Evolutionary conservation across 345 rosid genomes (phyloP), one percentile per base, ranked within the genome.

Genomic region (Linum lewisii): DNA sequence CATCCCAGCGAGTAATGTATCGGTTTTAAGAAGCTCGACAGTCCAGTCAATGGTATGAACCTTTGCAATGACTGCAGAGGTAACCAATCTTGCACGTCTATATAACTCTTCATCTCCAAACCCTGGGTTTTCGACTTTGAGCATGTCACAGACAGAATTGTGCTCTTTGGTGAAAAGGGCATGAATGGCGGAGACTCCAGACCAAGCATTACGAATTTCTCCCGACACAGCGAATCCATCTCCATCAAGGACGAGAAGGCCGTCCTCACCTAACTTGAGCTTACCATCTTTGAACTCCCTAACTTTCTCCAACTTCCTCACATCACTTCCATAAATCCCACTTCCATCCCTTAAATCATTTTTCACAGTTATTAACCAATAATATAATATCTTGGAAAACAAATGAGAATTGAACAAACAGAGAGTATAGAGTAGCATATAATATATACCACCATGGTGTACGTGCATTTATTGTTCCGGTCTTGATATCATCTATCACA

Each of bases 141-240:
- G 88, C 84, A 77, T 77, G 15, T 82, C 82, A 59, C 94, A 84
- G 3, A 85, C 71, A 1, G 76, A 60, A 71, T 85, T 85, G 65
- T 88, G 96, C 70, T 88, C 90, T 71, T 61, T 75, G 66, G 80
- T 66, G 66, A 85, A 85, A 61, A 88, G 70, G 66, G 90, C 90
- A 63, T 85, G 94, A 3, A 85, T 65, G 44, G 82, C 44, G 45
- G 90, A 85, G 72, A 85, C 80, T 25, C 96, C 88, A 29, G 94
- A 83, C 96, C 94, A 84, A 71, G 81, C 73, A 65, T 85, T 88
- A 79, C 88, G 75, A 51, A 84, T 70, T 24, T 88, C 96, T 49
- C 96, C 88, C 0, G 94, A 88, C 51, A 88, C 71, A 0, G 90
- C 85, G 65, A 82, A 67, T 59, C 85, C 80, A 64, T 81, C 78